Percentiles rank a stretch among this genome's conserved stretches.
phyloP scores from a whole-genome alignment of 2,329 filamentous ascomycete genomes.

The Sporothrix brunneoviolacea region DNA sequence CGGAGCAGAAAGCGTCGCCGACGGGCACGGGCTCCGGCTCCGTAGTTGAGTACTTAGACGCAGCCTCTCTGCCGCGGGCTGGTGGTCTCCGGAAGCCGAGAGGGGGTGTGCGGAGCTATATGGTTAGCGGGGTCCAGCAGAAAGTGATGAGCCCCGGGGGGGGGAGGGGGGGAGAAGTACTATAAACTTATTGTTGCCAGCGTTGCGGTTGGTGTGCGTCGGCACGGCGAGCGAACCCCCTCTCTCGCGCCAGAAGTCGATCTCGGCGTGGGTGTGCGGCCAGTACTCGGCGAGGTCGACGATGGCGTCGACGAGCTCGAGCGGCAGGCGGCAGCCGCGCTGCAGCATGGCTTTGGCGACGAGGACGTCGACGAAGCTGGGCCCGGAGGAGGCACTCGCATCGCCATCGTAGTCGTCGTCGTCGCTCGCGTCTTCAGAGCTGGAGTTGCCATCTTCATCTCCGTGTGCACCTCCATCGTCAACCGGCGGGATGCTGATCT shows the following conservation, averaged over 20 bases:
- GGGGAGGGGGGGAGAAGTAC: no score
- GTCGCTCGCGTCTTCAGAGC: neutral
- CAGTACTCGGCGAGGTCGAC: constrained; percentile 58
- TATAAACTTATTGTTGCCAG: constrained; percentile 33
- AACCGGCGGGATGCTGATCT: no score
- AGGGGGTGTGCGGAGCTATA: constrained; percentile 34
- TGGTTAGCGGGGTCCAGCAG: no score
- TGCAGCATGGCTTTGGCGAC: constrained; percentile 43
- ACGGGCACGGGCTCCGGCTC: neutral
- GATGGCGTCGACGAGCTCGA: constrained; percentile 49
- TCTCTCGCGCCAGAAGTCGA: constrained; percentile 22
- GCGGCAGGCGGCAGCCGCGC: constrained; percentile 39
- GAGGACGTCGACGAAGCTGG: constrained; percentile 42
- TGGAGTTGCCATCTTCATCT: neutral
- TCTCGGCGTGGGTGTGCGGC: constrained; percentile 39
- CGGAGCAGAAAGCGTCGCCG: neutral
- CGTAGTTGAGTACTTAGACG: neutral
- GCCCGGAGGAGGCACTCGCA: constrained; percentile 20
- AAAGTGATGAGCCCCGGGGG: no score
- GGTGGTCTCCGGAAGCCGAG: constrained; percentile 32
- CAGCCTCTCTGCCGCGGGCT: neutral
- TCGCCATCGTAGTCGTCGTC: neutral
- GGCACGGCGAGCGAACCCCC: neutral
- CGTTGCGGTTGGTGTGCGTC: constrained; percentile 20
- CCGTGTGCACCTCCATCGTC: neutral